These are phyloP conservation scores for Tagetes patula DNA, from an alignment of 129 eudicot genomes.

Conservation along the genomic window DNA sequence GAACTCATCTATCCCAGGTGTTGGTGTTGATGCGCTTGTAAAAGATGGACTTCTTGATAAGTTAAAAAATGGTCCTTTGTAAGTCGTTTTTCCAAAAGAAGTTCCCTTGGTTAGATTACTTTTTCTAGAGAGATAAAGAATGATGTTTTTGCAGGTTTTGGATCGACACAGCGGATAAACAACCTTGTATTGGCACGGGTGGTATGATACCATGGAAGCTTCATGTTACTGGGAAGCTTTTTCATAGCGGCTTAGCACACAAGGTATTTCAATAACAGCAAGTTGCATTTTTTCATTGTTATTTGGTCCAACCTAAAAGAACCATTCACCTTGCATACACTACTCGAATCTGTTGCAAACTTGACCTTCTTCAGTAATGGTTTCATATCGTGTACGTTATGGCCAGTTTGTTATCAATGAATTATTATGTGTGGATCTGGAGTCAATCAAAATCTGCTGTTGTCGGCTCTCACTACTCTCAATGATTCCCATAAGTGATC, in stretches of 20 bases:
- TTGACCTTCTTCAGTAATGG: too few species aligned
- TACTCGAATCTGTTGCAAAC: too few species aligned
- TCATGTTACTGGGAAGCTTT: slow-evolving; percentile 82
- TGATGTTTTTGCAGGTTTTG: slow-evolving; percentile 52
- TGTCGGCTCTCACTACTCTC: too few species aligned
- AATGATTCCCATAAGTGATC: too few species aligned
- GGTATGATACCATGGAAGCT: slow-evolving; percentile 94
- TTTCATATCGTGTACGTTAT: too few species aligned
- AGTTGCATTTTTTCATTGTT: not conserved
- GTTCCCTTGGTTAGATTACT: not conserved
- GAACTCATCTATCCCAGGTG: slow-evolving; percentile 92
- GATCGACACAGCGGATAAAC: slow-evolving; percentile 98
- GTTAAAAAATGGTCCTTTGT: slow-evolving; percentile 87
- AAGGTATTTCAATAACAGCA: slow-evolving; percentile 47
- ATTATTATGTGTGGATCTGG: too few species aligned
- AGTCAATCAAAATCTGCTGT: too few species aligned
- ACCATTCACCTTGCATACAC: too few species aligned
- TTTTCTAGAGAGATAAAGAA: not conserved
- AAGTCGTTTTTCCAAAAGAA: slow-evolving; percentile 27
- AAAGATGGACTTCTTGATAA: slow-evolving; percentile 83
- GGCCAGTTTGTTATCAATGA: too few species aligned
- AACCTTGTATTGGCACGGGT: slow-evolving; percentile 98
- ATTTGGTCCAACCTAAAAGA: not conserved
- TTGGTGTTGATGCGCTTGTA: slow-evolving; percentile 92
- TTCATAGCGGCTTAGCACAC: slow-evolving; percentile 93